Percentiles rank a stretch among this genome's conserved stretches.
These are phyloP conservation scores for Naganishia vaughanmartiniae DNA, from an alignment of 768 basidiomycete genomes.

Conservation along the genomic window DNA sequence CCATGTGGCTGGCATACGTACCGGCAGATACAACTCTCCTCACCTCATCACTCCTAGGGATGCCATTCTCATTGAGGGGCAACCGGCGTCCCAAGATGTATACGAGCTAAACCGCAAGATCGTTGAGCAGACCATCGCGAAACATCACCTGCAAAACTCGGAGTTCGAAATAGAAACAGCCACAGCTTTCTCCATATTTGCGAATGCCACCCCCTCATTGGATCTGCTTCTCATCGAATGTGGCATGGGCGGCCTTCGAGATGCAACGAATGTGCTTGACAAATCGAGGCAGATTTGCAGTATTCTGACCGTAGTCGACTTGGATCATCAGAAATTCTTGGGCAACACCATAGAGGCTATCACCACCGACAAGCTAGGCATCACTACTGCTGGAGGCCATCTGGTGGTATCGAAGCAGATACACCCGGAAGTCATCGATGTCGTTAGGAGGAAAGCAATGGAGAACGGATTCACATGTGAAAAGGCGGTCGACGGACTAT, in stretches of 20 bases:
- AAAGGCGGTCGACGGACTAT: conserved; percentile 1
- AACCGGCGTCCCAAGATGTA: conserved; percentile 56
- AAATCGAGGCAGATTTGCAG: conserved; percentile 66
- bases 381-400: conserved; percentile 60
- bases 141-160: conserved; percentile 58
- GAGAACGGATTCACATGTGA: conserved; percentile 9
- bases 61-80: conserved; percentile 67
- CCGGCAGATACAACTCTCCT: conserved; percentile 88
- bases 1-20: conserved; percentile 57
- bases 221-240: conserved; percentile 87
- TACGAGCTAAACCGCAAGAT: conserved; percentile 58
- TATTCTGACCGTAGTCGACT: conserved; percentile 79
- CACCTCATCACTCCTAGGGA: conserved; percentile 78
- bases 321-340: conserved; percentile 90
- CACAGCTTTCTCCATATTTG: conserved; percentile 74
- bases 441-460: background rate
- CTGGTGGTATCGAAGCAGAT: conserved; percentile 48
- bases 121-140: conserved; percentile 59
- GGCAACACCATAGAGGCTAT: conserved; percentile 73
- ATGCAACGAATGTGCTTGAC: conserved; percentile 88
- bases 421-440: conserved; percentile 59
- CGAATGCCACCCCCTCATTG: conserved; percentile 56
- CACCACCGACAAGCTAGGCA: conserved; percentile 76
- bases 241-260: conserved; percentile 86
- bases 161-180: conserved; percentile 83